Evolutionary conservation across 441 rosid genomes (phyloP).

Genomic region (Gossypium schwendimanii): DNA sequence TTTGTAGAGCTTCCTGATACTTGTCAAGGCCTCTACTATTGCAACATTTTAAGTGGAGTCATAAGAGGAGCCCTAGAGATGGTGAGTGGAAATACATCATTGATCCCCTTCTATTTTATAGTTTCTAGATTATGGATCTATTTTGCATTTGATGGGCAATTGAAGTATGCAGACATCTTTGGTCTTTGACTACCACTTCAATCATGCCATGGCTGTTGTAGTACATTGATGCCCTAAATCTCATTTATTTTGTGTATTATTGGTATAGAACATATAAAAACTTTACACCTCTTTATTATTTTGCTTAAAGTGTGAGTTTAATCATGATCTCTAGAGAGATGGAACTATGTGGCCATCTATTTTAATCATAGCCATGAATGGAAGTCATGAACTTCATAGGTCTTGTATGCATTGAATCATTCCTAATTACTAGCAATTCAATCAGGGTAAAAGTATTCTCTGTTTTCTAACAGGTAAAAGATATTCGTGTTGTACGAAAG

Average conservation of each 20-base stretch:
- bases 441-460: background rate
- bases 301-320: background rate
- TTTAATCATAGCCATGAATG: background rate
- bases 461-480: background rate
- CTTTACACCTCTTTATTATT: background rate
- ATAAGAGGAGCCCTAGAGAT: slow-evolving; percentile 88
- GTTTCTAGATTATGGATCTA: background rate
- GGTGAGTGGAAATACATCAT: slow-evolving; percentile 37
- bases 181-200: background rate
- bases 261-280: background rate
- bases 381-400: background rate
- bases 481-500: background rate
- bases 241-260: background rate
- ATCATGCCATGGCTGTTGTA: background rate
- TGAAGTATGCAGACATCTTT: background rate
- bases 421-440: background rate
- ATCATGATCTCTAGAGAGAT: background rate
- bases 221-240: background rate
- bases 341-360: background rate
- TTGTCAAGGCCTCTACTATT: slow-evolving; percentile 82
- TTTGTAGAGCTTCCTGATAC: slow-evolving; percentile 88
- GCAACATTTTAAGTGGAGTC: slow-evolving; percentile 88
- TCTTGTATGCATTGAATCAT: background rate
- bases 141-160: background rate
- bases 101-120: background rate